Evolutionary conservation across 768 basidiomycete species (phyloP).

Genomic region (Paxillus rubicundulus): DNA sequence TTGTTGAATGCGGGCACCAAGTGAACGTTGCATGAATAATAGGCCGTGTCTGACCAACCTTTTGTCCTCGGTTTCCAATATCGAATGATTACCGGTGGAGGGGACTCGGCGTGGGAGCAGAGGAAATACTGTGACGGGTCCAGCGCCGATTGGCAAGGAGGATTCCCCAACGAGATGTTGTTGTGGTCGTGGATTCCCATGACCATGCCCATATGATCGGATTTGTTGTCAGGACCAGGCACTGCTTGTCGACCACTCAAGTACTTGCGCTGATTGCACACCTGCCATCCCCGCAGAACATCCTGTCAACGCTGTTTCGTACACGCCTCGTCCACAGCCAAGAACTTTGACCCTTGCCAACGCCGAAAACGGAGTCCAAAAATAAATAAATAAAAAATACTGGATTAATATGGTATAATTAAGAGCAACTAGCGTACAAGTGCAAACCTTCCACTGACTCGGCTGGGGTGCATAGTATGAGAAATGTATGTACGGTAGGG

Average conservation of each 20-base stretch:
- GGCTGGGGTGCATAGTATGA: slow-evolving; percentile 18
- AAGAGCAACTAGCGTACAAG: slow-evolving; percentile 29
- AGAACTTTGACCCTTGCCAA: too few species aligned
- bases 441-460: slow-evolving; percentile 16
- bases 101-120: slow-evolving; percentile 15
- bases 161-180: not conserved
- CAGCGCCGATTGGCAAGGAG: not conserved
- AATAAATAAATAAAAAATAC: slow-evolving; percentile 6
- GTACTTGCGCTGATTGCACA: not conserved
- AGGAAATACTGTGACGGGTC: not conserved
- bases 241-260: not conserved
- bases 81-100: not conserved
- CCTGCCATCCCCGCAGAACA: not conserved
- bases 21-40: too few species aligned
- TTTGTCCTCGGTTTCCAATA: not conserved
- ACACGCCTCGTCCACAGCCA: not conserved
- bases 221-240: not conserved
- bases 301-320: not conserved
- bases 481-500: slow-evolving; percentile 25
- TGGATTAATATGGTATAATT: slow-evolving; percentile 37
- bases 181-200: slow-evolving; percentile 11
- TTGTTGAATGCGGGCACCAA: too few species aligned
- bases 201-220: not conserved
- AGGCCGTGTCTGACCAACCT: too few species aligned
- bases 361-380: not conserved